Percentiles rank a stretch among this genome's conserved stretches.
phyloP scores from a whole-genome alignment of 2,329 filamentous ascomycete species.

The Pseudopyricularia cyperi region DNA sequence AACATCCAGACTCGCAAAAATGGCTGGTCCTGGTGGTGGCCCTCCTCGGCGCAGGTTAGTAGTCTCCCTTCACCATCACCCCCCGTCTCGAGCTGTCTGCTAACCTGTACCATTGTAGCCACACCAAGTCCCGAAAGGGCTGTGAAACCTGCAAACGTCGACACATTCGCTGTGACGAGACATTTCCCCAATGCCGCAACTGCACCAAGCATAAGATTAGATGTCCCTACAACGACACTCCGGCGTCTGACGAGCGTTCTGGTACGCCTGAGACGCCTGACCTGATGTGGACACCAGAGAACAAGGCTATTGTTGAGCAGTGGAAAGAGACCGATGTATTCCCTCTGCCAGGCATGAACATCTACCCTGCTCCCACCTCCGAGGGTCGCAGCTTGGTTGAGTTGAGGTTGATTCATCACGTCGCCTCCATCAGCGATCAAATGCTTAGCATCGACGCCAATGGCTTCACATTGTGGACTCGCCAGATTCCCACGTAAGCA shows the following conservation, averaged over 20 bases:
- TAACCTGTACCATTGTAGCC: constrained; percentile 39
- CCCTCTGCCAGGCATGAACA: constrained; percentile 68
- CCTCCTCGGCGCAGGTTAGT: constrained; percentile 61
- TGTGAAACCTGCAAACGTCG: constrained; percentile 94
- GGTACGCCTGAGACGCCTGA: constrained; percentile 50
- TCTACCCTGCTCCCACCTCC: constrained; percentile 63
- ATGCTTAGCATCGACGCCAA: constrained; percentile 65
- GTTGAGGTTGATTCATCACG: constrained; percentile 79
- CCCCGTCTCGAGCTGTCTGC: constrained; percentile 3
- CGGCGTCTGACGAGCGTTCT: constrained; percentile 50
- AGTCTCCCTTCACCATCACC: background rate
- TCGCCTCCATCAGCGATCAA: constrained; percentile 74
- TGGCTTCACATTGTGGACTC: constrained; percentile 83
- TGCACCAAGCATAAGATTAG: constrained; percentile 98
- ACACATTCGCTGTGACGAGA: constrained; percentile 97
- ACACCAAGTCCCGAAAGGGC: constrained; percentile 97
- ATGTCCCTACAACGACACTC: constrained; percentile 91
- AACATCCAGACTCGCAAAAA: constrained; percentile 30
- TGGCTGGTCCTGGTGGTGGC: constrained; percentile 92
- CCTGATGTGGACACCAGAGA: constrained; percentile 76
- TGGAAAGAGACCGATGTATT: constrained; percentile 80
- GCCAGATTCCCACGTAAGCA: constrained; percentile 78
- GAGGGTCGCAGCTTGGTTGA: constrained; percentile 64
- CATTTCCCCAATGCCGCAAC: constrained; percentile 95
- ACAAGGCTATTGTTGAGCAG: constrained; percentile 65